These are phyloP conservation scores for Solanum megistacrolobum DNA, from an alignment of 257 asterid genomes.

Conservation along the genomic window DNA sequence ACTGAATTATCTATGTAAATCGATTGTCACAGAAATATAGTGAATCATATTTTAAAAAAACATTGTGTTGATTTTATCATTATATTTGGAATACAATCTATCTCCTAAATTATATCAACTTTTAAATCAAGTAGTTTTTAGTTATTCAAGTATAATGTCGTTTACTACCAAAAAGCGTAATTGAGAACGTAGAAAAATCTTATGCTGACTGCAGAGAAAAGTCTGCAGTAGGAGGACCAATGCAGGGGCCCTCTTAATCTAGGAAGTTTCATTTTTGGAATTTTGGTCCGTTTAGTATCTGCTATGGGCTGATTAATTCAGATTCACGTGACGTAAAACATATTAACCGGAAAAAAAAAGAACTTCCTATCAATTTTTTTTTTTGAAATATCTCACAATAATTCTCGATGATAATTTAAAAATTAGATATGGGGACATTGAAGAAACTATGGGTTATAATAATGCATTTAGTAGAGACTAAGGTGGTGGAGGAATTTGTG, in stretches of 20 bases:
- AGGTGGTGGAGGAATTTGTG: background rate
- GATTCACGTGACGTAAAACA: accelerated
- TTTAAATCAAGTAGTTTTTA: background rate
- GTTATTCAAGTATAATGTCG: background rate
- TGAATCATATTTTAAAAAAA: background rate
- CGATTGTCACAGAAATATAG: background rate
- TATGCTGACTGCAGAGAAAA: background rate
- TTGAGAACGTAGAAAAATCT: background rate
- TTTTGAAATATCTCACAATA: background rate
- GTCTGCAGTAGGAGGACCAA: background rate
- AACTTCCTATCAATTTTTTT: too few species aligned
- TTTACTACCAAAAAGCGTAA: background rate
- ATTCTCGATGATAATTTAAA: background rate
- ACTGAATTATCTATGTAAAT: background rate
- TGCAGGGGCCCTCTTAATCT: background rate
- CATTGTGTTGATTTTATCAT: background rate
- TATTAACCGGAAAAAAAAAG: background rate
- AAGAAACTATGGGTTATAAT: background rate
- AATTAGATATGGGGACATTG: background rate
- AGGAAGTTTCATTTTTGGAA: background rate
- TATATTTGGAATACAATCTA: background rate
- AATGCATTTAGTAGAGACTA: background rate
- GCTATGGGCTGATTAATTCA: background rate
- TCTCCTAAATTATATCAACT: background rate
- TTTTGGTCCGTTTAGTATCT: background rate